A percentile compares a stretch with the other conserved stretches of the same genome.
Evolutionary conservation across 306 rosid species (phyloP).

Genomic region (Luffa acutangula): DNA sequence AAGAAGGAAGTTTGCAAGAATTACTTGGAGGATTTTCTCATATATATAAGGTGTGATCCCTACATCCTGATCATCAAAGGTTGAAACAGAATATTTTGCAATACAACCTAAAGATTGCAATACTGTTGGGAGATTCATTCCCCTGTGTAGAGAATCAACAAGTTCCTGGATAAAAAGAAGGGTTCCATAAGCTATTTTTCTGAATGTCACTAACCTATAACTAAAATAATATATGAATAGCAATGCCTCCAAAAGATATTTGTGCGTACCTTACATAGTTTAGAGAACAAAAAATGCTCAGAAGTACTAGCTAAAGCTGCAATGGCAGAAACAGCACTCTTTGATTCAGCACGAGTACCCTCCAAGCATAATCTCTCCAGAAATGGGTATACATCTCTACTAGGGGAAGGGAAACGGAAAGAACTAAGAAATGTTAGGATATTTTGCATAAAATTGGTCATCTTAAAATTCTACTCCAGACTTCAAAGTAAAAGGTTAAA

Average conservation of each 20-base stretch:
- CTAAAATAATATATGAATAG: background rate
- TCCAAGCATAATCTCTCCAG: slow-evolving; percentile 48
- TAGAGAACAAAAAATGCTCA: slow-evolving; percentile 33
- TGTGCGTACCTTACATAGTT: slow-evolving; percentile 50
- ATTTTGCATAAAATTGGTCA: background rate
- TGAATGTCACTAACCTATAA: background rate
- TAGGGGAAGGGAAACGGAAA: slow-evolving; percentile 13
- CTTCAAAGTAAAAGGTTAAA: background rate
- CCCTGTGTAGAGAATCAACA: slow-evolving; percentile 35
- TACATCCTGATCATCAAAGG: slow-evolving; percentile 46
- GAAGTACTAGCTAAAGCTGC: slow-evolving; percentile 38
- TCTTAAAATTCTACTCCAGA: background rate
- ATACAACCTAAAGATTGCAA: slow-evolving; percentile 87
- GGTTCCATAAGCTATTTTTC: background rate
- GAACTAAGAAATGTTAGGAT: background rate
- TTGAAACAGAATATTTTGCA: slow-evolving; percentile 54
- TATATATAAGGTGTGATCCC: slow-evolving; percentile 50
- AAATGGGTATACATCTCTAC: slow-evolving; percentile 63
- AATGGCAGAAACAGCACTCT: slow-evolving; percentile 61
- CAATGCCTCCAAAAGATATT: slow-evolving; percentile 1
- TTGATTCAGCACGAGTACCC: slow-evolving; percentile 77
- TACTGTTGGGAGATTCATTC: slow-evolving; percentile 60
- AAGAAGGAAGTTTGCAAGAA: slow-evolving; percentile 10
- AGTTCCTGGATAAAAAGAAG: slow-evolving; percentile 39
- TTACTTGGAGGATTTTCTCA: slow-evolving; percentile 63